phyloP scores from a whole-genome alignment of 495 filamentous ascomycete genomes.

The Glutinoglossum americanum region DNA sequence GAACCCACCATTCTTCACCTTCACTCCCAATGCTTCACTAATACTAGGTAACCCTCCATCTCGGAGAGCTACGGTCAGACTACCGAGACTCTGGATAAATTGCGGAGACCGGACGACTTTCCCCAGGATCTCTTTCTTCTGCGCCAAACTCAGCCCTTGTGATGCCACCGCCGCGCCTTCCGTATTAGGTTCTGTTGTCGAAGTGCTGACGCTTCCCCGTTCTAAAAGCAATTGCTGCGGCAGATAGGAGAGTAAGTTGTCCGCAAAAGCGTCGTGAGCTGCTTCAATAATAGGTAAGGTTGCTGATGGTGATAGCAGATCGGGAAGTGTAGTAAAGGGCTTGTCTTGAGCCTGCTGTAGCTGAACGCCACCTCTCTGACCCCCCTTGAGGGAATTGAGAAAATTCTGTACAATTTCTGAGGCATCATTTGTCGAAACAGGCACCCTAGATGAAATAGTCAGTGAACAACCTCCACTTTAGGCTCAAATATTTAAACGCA shows the following conservation, averaged over 20 bases:
- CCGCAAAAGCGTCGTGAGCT: slow-evolving; percentile 38
- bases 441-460: slow-evolving; percentile 5
- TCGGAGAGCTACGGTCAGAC: slow-evolving; percentile 65
- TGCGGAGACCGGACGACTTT: slow-evolving; percentile 80
- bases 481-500: not conserved
- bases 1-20: slow-evolving; percentile 62
- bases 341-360: slow-evolving; percentile 31
- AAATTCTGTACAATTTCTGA: slow-evolving; percentile 63
- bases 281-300: slow-evolving; percentile 59
- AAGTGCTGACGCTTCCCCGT: slow-evolving; percentile 36
- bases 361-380: slow-evolving; percentile 19
- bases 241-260: slow-evolving; percentile 54
- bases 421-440: slow-evolving; percentile 24
- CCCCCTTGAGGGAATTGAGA: slow-evolving; percentile 57
- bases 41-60: slow-evolving; percentile 87
- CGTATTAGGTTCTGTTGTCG: slow-evolving; percentile 38
- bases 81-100: slow-evolving; percentile 66
- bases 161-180: slow-evolving; percentile 48
- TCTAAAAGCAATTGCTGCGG: slow-evolving; percentile 52
- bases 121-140: slow-evolving; percentile 65
- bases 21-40: slow-evolving; percentile 61
- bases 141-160: slow-evolving; percentile 44
- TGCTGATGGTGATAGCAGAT: slow-evolving; percentile 54
- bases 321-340: slow-evolving; percentile 63
- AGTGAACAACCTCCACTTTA: not conserved